Evolutionary conservation across 805 yeast species (phyloP).

Genomic region (Monosporozyma yasuniensis): DNA sequence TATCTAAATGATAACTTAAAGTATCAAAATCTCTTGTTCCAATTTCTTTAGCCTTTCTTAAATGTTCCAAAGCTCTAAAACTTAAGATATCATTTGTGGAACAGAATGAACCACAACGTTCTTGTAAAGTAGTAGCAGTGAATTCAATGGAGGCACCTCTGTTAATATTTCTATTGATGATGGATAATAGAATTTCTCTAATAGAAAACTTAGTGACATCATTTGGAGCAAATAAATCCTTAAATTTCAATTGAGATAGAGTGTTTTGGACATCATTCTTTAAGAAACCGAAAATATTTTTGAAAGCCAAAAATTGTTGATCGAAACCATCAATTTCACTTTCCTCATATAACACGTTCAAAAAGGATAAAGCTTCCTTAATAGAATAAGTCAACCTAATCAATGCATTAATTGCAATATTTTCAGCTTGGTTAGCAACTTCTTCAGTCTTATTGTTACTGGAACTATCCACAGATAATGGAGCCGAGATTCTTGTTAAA

Average conservation of each 20-base stretch:
- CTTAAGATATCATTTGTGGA: slow-evolving; percentile 88
- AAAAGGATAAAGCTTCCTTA: slow-evolving; percentile 84
- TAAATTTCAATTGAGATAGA: slow-evolving; percentile 57
- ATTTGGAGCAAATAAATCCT: slow-evolving; percentile 67
- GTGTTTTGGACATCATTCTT: slow-evolving; percentile 59
- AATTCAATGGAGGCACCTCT: slow-evolving; percentile 91
- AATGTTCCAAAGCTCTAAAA: slow-evolving; percentile 86
- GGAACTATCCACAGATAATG: slow-evolving; percentile 45
- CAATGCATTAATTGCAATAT: slow-evolving; percentile 73
- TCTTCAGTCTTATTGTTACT: slow-evolving; percentile 37
- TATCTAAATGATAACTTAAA: slow-evolving; percentile 52
- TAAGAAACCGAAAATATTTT: slow-evolving; percentile 61
- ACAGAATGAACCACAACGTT: slow-evolving; percentile 90
- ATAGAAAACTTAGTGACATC: slow-evolving; percentile 48
- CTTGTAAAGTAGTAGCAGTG: slow-evolving; percentile 80
- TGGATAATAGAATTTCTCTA: slow-evolving; percentile 79
- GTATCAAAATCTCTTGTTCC: slow-evolving; percentile 67
- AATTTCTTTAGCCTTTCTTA: slow-evolving; percentile 75
- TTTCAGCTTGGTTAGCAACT: slow-evolving; percentile 79
- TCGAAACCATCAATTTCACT: slow-evolving; percentile 34
- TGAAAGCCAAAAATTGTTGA: slow-evolving; percentile 37
- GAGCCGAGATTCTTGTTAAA: slow-evolving; percentile 20
- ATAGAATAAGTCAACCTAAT: slow-evolving; percentile 65
- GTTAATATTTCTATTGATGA: slow-evolving; percentile 79
- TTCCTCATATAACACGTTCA: slow-evolving; percentile 74